A percentile compares a stretch with the other conserved stretches of the same genome.
phyloP scores from a whole-genome alignment of 2,329 filamentous ascomycete genomes.

The Aspergillus hortae region DNA sequence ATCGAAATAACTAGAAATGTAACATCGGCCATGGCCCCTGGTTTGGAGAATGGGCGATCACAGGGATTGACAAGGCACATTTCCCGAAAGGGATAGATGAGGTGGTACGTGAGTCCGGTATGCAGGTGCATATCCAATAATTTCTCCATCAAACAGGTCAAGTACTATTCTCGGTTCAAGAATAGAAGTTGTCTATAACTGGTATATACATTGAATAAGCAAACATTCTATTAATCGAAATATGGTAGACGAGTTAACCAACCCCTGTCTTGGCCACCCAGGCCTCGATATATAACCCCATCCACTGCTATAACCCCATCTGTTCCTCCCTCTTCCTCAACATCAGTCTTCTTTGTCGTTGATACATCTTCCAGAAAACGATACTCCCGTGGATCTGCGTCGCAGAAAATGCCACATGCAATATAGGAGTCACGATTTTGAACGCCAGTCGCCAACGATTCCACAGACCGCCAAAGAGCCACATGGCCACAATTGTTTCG shows the following conservation, averaged over 20 bases:
- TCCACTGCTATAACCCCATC: neutral
- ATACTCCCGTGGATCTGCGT: constrained; percentile 44
- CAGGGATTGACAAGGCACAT: neutral
- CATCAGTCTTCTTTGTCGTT: constrained; percentile 11
- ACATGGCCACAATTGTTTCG: constrained; percentile 45
- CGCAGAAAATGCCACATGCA: constrained; percentile 41
- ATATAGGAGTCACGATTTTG: constrained; percentile 42
- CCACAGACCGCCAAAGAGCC: constrained; percentile 44
- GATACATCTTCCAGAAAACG: constrained; percentile 42
- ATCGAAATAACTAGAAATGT: neutral
- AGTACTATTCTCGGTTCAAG: too few relatives aligned
- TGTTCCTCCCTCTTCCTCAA: neutral
- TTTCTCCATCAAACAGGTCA: too few relatives aligned
- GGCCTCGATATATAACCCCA: too few relatives aligned
- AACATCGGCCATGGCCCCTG: neutral
- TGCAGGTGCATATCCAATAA: too few relatives aligned
- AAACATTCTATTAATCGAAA: too few relatives aligned
- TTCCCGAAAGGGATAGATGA: neutral
- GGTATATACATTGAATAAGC: too few relatives aligned
- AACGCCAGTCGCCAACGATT: constrained; percentile 41
- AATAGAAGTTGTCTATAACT: too few relatives aligned
- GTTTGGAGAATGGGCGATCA: neutral
- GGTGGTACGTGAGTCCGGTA: neutral
- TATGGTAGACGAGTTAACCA: too few relatives aligned
- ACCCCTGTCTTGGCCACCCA: too few relatives aligned